Base-by-base conservation (phyloP, 208 protist genomes). In the Leishmania major region DNA sequence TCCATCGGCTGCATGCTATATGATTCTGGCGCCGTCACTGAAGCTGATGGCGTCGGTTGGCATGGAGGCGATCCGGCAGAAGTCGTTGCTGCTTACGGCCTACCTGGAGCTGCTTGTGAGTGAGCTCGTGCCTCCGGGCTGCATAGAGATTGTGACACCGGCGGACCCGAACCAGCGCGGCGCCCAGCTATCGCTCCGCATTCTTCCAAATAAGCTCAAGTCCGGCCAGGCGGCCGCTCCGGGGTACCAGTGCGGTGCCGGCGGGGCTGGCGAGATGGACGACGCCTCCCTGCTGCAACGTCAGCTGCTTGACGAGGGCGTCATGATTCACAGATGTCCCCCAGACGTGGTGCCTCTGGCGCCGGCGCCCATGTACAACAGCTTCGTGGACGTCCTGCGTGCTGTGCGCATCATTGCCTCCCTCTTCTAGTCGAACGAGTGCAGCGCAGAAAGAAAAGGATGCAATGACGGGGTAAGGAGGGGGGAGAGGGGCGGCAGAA, bases 291-390 rank as follows among this genome's bases (percentile, higher is more conserved):
- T 90, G 10, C 80, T 95, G 51, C 87, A 90, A 70, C 78, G 86
- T 3, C 84, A 90, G 64, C 83, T 97, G 72, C 69, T 88, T 45
- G 86, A 90, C 17, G 59, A 79, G 17, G 91, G 92, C n/a, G 81
- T 96, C 31, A 86, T 94, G 79, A 83, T 91, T 17, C 92, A 93
- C 40, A 83, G 82, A 84, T 85, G 82, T 43, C 77, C 89, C 25
- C 91, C 94, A 31, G 89, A 97, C 78, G 66, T 97, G 47, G 83
- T 98, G 45, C 84, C 83, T n/a, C 55, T 98, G 51, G 89, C 96
- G 0, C 92, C 98, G 11, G 89, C 88, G 37, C 96, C 98, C 10
- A 83, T 99, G 66, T 99, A 99, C 89, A 99, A 98, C 89, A 94
- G 81, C 66, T 99, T 98, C 82, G 75, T 64, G 49, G 98, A 99